phyloP scores from a whole-genome alignment of 2,329 filamentous ascomycete species.

The Botrytis porri region DNA sequence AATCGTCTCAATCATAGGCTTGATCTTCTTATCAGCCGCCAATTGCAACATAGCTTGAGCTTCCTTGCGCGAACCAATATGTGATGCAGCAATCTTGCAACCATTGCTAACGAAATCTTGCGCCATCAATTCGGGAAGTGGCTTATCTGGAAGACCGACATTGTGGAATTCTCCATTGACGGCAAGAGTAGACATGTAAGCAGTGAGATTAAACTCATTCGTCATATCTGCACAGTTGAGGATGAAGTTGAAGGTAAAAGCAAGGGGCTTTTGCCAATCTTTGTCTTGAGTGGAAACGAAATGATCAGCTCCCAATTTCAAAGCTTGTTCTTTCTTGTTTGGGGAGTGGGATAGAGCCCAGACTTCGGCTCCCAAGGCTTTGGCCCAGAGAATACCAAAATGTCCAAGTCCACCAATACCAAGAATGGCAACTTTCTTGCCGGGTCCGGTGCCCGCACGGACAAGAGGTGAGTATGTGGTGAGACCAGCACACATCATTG shows the following conservation, averaged over 20 bases:
- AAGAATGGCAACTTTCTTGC: conserved; percentile 68
- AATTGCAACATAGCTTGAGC: conserved; percentile 61
- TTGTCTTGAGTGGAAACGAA: conserved; percentile 56
- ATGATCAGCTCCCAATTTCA: conserved; percentile 59
- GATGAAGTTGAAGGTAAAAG: conserved; percentile 55
- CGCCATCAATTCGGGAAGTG: conserved; percentile 51
- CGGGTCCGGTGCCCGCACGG: conserved; percentile 64
- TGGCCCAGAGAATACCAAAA: conserved; percentile 68
- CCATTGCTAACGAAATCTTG: conserved; percentile 57
- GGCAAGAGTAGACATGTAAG: conserved; percentile 60
- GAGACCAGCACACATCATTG: conserved; percentile 75
- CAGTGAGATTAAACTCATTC: conserved; percentile 40
- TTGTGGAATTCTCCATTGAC: conserved; percentile 61
- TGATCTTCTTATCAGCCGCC: conserved; percentile 55
- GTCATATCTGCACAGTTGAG: conserved; percentile 60
- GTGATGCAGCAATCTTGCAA: conserved; percentile 45
- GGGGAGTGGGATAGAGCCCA: conserved; percentile 61
- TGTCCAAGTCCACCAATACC: conserved; percentile 67
- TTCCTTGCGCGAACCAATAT: conserved; percentile 46
- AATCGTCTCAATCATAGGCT: conserved; percentile 51
- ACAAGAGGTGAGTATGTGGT: conserved; percentile 70
- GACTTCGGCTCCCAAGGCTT: conserved; percentile 64
- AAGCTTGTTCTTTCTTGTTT: conserved; percentile 57
- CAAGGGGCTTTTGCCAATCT: conserved; percentile 57
- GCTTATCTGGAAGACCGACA: conserved; percentile 62